Percentiles rank a stretch among this genome's conserved stretches.
Conservation (phyloP, 2,329 filamentous ascomycete species). For the Madurella mycetomatis region DNA sequence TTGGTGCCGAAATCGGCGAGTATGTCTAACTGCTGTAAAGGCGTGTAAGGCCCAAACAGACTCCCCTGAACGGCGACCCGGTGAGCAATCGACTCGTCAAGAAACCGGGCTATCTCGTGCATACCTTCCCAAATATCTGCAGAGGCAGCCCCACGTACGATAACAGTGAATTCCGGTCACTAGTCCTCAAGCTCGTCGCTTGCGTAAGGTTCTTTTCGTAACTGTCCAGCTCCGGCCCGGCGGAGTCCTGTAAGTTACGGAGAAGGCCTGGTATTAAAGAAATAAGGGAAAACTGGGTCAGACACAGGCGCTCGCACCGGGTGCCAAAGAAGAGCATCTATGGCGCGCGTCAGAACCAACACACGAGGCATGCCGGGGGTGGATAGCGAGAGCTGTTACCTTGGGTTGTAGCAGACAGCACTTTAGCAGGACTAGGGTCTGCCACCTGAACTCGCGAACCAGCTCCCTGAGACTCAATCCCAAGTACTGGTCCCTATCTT, state of each 20-base stretch:
- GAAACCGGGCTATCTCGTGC: not conserved
- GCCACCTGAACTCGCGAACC: conserved; percentile 89
- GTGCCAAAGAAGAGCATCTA: conserved; percentile 98
- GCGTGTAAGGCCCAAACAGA: conserved; percentile 94
- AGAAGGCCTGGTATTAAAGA: conserved; percentile 92
- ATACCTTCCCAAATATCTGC: conserved; percentile 88
- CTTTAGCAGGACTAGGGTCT: conserved; percentile 91
- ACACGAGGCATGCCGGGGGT: not conserved
- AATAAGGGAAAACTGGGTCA: conserved; percentile 96
- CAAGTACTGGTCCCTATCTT: conserved; percentile 79
- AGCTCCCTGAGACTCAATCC: conserved; percentile 86
- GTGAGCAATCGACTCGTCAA: conserved; percentile 15
- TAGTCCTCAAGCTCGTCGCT: conserved; percentile 83
- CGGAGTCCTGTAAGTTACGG: conserved; percentile 87
- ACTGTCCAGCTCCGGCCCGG: conserved; percentile 83
- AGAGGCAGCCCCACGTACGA: conserved; percentile 92
- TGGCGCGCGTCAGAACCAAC: not conserved
- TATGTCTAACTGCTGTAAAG: conserved; percentile 89
- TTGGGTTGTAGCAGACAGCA: conserved; percentile 91
- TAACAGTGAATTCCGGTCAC: conserved; percentile 83
- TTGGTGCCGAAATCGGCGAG: conserved; percentile 92
- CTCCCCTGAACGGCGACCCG: conserved; percentile 58
- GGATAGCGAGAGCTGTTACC: conserved; percentile 45
- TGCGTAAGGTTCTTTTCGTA: conserved; percentile 71
- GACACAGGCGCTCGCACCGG: conserved; percentile 91